phyloP scores from a whole-genome alignment of 1,139 yeast species.

The Ogataea hybrid region DNA sequence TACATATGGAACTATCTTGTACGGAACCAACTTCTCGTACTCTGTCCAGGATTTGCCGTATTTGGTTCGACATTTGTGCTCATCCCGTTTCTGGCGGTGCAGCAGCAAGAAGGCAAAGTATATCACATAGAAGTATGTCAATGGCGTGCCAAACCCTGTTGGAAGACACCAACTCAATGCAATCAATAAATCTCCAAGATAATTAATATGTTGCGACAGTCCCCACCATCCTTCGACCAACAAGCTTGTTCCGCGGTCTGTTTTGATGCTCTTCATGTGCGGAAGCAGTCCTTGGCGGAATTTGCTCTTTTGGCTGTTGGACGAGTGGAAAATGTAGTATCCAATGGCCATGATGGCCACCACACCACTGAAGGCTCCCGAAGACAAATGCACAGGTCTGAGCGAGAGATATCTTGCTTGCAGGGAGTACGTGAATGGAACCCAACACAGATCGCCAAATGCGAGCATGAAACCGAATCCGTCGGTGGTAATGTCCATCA shows the following conservation, averaged over 20 bases:
- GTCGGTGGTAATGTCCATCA: constrained; percentile 96
- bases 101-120: constrained; percentile 79
- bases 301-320: constrained; percentile 81
- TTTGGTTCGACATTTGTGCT: constrained; percentile 81
- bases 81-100: constrained; percentile 91
- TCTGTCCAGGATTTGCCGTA: constrained; percentile 85
- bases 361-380: constrained; percentile 34
- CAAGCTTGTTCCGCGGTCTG: constrained; percentile 76
- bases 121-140: constrained; percentile 83
- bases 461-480: constrained; percentile 97
- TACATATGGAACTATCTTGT: constrained; percentile 83
- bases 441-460: constrained; percentile 90
- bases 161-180: constrained; percentile 93
- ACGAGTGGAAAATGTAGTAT: constrained; percentile 75
- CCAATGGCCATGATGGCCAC: constrained; percentile 56
- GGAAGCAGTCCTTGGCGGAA: constrained; percentile 77
- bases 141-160: constrained; percentile 76
- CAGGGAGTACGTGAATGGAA: constrained; percentile 89
- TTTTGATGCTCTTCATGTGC: constrained; percentile 63
- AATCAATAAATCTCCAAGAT: constrained; percentile 93
- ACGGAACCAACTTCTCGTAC: constrained; percentile 79
- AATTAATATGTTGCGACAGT: constrained; percentile 85
- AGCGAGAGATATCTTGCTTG: constrained; percentile 81
- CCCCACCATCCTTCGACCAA: constrained; percentile 98
- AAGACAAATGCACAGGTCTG: constrained; percentile 60